Conservation (phyloP, 1,139 yeast genomes). For the Diutina pseudorugosa region DNA sequence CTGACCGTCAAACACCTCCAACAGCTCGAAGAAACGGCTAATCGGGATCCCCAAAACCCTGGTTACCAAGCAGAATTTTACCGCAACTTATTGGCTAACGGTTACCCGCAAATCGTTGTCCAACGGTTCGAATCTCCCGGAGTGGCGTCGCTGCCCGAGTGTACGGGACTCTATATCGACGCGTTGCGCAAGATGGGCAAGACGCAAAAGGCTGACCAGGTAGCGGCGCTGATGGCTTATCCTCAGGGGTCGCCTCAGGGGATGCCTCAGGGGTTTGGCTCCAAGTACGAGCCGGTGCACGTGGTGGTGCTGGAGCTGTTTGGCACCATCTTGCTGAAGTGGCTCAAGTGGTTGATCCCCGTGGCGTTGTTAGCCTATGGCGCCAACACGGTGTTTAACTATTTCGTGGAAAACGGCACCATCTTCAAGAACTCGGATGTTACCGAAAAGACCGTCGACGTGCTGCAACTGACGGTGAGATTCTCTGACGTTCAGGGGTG, state of each 20-base stretch:
- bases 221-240: constrained; percentile 20
- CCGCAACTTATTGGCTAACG: constrained; percentile 53
- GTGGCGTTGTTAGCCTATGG: constrained; percentile 65
- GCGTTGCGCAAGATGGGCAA: constrained; percentile 75
- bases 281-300: constrained; percentile 68
- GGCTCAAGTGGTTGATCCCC: constrained; percentile 86
- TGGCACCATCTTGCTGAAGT: constrained; percentile 63
- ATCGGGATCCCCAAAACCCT: constrained; percentile 56
- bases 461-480: constrained; percentile 74
- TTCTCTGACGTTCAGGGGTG: constrained; percentile 95
- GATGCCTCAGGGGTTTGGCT: constrained; percentile 30
- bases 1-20: neutral
- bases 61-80: constrained; percentile 73
- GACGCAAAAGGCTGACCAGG: constrained; percentile 60
- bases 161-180: constrained; percentile 64
- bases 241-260: constrained; percentile 14
- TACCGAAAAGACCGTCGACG: constrained; percentile 70
- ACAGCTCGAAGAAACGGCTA: constrained; percentile 68
- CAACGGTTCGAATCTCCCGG: constrained; percentile 89
- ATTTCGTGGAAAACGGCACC: constrained; percentile 63
- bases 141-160: constrained; percentile 67
- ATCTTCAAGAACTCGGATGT: constrained; percentile 68
- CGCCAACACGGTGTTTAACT: constrained; percentile 62
- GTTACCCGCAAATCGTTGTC: constrained; percentile 88
- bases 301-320: constrained; percentile 82